These are phyloP conservation scores for Metarhizium guizhouense DNA, from an alignment of 2,329 filamentous ascomycete genomes.

Conservation along the genomic window DNA sequence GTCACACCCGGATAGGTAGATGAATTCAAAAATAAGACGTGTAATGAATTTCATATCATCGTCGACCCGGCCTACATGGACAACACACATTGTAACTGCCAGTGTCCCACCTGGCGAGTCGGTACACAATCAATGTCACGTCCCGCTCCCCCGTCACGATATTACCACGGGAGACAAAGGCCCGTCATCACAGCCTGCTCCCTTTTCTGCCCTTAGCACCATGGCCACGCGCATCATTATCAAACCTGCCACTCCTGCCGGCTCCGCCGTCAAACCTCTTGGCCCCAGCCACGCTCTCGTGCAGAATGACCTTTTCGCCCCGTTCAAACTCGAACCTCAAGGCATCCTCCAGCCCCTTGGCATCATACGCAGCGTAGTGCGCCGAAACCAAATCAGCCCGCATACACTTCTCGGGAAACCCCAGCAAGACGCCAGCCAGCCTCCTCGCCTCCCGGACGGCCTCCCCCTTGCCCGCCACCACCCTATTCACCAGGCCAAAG, in stretches of 20 bases:
- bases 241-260: slow-evolving; percentile 7
- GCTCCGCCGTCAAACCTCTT: slow-evolving; percentile 6
- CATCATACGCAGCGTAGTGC: slow-evolving; percentile 41
- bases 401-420: slow-evolving; percentile 44
- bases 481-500: slow-evolving; percentile 44
- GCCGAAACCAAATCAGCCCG: slow-evolving; percentile 37
- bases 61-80: too few relatives aligned
- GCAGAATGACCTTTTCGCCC: slow-evolving; percentile 30
- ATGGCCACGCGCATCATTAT: not conserved
- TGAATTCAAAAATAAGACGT: too few relatives aligned
- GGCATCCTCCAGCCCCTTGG: slow-evolving; percentile 39
- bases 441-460: slow-evolving; percentile 37
- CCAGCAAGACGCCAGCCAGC: slow-evolving; percentile 35
- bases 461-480: slow-evolving; percentile 38
- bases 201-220: not conserved
- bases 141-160: too few relatives aligned
- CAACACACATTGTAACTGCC: too few relatives aligned
- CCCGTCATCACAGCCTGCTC: not conserved
- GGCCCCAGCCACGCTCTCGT: slow-evolving; percentile 28
- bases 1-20: too few relatives aligned
- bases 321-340: slow-evolving; percentile 36
- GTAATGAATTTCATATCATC: too few relatives aligned
- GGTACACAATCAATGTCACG: too few relatives aligned
- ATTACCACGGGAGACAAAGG: too few relatives aligned
- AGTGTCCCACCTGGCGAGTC: too few relatives aligned